Evolutionary conservation across 768 basidiomycete species (phyloP).

Genomic region (Roridomyces roridus): DNA sequence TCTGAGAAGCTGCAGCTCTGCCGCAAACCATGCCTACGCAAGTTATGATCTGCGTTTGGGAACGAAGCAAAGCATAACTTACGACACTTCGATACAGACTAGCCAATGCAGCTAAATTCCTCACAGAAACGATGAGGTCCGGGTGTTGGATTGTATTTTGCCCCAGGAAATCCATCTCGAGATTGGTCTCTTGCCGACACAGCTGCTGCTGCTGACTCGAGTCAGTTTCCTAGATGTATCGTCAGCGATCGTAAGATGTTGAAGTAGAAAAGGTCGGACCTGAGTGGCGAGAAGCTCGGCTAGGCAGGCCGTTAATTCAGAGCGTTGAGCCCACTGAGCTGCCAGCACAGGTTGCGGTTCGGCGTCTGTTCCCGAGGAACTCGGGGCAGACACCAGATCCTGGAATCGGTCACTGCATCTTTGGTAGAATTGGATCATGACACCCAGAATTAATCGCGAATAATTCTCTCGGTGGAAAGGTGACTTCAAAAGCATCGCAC

Average conservation of each 20-base stretch:
- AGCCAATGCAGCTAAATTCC: slow-evolving; percentile 78
- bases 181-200: slow-evolving; percentile 77
- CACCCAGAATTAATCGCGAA: slow-evolving; percentile 88
- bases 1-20: slow-evolving; percentile 73
- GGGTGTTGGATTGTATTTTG: slow-evolving; percentile 58
- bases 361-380: slow-evolving; percentile 38
- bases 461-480: slow-evolving; percentile 97
- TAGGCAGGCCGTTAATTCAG: slow-evolving; percentile 79
- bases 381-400: slow-evolving; percentile 58
- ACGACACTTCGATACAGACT: slow-evolving; percentile 89
- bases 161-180: slow-evolving; percentile 74
- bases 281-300: slow-evolving; percentile 62
- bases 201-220: slow-evolving; percentile 56
- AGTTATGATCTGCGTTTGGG: background rate
- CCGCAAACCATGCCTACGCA: slow-evolving; percentile 82
- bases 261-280: slow-evolving; percentile 44
- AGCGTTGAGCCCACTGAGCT: slow-evolving; percentile 85
- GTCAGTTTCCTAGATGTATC: slow-evolving; percentile 43
- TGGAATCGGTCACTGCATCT: slow-evolving; percentile 90
- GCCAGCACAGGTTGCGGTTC: slow-evolving; percentile 62
- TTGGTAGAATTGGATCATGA: slow-evolving; percentile 96
- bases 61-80: slow-evolving; percentile 32
- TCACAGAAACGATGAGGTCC: slow-evolving; percentile 73
- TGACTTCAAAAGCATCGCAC: slow-evolving; percentile 87
- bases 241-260: background rate